Percentiles rank a stretch among this genome's conserved stretches.
phyloP scores from a whole-genome alignment of 208 protist genomes.

The Endotrypanum monterogeii region DNA sequence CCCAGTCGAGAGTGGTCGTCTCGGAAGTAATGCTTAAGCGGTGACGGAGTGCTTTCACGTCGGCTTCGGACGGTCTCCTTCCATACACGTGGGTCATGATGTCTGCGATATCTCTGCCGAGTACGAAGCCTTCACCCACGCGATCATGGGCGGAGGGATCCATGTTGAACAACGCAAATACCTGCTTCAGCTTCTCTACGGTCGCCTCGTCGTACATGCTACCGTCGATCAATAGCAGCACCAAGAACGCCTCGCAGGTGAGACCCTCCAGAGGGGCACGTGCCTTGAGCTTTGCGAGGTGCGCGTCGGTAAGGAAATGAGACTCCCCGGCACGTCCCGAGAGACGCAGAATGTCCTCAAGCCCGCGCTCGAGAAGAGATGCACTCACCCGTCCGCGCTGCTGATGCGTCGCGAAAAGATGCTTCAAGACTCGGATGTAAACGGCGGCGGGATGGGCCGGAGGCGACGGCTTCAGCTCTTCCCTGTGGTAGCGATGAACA shows the following conservation, averaged over 20 bases:
- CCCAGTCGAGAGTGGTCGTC: conserved; percentile 76
- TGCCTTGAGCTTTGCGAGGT: conserved; percentile 44
- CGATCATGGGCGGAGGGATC: conserved; percentile 24
- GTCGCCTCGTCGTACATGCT: conserved; percentile 44
- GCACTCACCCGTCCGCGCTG: conserved; percentile 10
- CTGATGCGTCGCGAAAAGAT: conserved; percentile 42
- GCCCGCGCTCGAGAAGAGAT: conserved; percentile 17
- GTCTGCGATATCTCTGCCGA: conserved; percentile 45
- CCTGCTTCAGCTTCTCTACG: conserved; percentile 36
- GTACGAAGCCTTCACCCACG: conserved; percentile 43
- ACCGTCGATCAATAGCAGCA: conserved; percentile 60
- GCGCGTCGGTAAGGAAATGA: conserved; percentile 16
- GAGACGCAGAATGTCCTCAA: conserved; percentile 47
- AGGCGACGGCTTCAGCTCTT: conserved; percentile 23
- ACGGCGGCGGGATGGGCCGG: conserved; percentile 62
- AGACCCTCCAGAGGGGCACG: conserved; percentile 40
- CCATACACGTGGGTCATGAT: conserved; percentile 50
- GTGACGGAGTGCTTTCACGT: conserved; percentile 32
- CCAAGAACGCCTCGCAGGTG: conserved; percentile 62
- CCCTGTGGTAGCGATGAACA: conserved; percentile 29
- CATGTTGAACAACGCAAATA: conserved; percentile 78
- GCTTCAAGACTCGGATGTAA: conserved; percentile 68
- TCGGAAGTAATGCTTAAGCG: conserved; percentile 46
- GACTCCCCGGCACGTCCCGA: conserved; percentile 20
- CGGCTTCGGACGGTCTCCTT: conserved; percentile 23